Conservation (phyloP, 345 rosid genomes). For the Ricinus communis region DNA sequence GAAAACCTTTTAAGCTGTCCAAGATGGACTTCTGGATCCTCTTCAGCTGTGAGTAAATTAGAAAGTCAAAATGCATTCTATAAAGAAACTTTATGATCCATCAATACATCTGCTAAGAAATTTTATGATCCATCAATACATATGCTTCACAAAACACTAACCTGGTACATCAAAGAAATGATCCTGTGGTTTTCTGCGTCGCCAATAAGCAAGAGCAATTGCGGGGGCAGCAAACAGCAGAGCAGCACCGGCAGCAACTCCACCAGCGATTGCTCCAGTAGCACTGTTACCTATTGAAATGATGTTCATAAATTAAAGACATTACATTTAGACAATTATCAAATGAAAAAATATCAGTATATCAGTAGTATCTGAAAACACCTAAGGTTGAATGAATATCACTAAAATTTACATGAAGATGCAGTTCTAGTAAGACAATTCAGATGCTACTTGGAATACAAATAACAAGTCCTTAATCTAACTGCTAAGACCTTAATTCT, state of each 20-base stretch:
- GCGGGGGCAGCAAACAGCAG: conserved; percentile 92
- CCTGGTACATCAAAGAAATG: conserved; percentile 97
- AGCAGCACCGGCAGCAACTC: conserved; percentile 98
- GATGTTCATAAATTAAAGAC: conserved; percentile 10
- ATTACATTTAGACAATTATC: background rate
- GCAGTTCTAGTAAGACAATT: background rate
- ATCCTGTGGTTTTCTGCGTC: conserved; percentile 74
- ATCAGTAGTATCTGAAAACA: background rate
- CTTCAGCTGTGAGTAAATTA: conserved; percentile 68
- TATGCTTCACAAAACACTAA: conserved; percentile 32
- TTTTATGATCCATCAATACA: conserved; percentile 10
- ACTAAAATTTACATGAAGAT: background rate
- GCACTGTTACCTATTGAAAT: conserved; percentile 50
- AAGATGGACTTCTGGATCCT: conserved; percentile 88
- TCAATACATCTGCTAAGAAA: conserved; percentile 12
- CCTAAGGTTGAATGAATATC: background rate
- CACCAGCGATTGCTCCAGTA: conserved; percentile 92
- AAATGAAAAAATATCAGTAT: background rate
- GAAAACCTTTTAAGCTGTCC: conserved; percentile 91
- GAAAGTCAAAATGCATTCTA: conserved; percentile 14
- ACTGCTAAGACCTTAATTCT: background rate
- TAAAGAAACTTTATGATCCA: conserved; percentile 3
- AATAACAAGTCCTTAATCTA: background rate
- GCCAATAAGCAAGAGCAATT: conserved; percentile 73
- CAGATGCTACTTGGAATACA: background rate